These are phyloP conservation scores for Cystobasidium pallidum DNA, from an alignment of 1,284 basidiomycete genomes.

Conservation along the genomic window DNA sequence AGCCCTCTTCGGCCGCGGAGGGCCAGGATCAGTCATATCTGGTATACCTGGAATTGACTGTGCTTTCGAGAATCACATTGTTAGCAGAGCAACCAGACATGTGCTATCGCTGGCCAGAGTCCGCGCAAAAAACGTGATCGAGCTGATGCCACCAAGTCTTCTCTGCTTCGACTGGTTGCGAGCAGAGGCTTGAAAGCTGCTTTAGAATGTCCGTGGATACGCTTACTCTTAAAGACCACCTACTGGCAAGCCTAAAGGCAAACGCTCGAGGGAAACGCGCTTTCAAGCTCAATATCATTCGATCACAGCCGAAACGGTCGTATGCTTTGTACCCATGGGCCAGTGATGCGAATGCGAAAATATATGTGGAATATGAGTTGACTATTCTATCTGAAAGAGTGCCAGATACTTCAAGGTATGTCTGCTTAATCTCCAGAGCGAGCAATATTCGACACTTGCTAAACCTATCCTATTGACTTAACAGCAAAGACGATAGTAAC, in stretches of 20 bases:
- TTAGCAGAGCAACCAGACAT: background rate
- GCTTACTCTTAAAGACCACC: constrained; percentile 15
- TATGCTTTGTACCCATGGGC: constrained; percentile 74
- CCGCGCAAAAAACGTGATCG: constrained; percentile 11
- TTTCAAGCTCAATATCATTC: constrained; percentile 59
- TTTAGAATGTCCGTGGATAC: background rate
- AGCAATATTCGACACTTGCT: background rate
- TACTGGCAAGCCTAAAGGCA: constrained; percentile 7
- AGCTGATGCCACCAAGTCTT: background rate
- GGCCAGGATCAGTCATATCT: constrained; percentile 10
- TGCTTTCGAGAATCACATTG: background rate
- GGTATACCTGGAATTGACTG: background rate
- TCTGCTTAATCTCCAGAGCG: background rate
- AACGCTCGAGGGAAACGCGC: constrained; percentile 39
- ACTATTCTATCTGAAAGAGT: constrained; percentile 58
- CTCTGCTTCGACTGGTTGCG: background rate
- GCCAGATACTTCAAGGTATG: background rate
- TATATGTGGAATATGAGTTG: constrained; percentile 74
- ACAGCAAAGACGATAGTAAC: constrained; percentile 45
- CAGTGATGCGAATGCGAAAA: constrained; percentile 60
- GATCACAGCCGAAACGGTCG: constrained; percentile 69
- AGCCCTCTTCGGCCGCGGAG: constrained; percentile 17
- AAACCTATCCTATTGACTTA: background rate
- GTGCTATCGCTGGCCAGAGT: background rate
- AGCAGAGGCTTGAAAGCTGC: background rate